Evolutionary conservation across 352 stramenopile species (phyloP).

Genomic region (Globisporangium camurandrum): DNA sequence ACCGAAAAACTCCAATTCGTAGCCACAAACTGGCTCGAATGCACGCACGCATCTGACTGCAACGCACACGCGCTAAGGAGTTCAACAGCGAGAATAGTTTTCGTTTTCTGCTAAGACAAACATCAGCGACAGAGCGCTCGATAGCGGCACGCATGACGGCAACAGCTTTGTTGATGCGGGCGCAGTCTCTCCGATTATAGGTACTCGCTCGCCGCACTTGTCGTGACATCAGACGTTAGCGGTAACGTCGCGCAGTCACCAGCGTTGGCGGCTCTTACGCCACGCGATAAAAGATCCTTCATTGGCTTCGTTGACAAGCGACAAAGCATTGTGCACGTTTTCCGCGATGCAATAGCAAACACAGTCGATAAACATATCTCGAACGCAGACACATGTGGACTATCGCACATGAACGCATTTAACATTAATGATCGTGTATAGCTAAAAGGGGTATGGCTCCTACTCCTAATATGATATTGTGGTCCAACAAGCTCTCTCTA

Average conservation of each 20-base stretch:
- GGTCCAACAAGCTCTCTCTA: neutral
- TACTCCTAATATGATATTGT: neutral
- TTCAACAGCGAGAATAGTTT: neutral
- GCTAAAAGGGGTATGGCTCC: neutral
- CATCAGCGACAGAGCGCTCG: neutral
- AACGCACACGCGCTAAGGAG: neutral
- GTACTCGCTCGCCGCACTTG: neutral
- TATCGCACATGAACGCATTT: slow-evolving; percentile 50
- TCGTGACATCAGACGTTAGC: neutral
- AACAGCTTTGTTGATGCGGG: neutral
- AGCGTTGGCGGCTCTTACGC: neutral
- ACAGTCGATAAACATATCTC: slow-evolving; percentile 10
- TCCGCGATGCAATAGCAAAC: slow-evolving; percentile 12
- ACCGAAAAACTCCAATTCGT: neutral
- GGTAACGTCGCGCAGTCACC: neutral
- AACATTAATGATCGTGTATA: slow-evolving; percentile 30
- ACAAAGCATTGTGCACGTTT: neutral
- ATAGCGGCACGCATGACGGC: neutral
- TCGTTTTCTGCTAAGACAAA: too few species aligned
- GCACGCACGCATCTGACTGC: neutral
- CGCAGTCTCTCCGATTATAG: neutral
- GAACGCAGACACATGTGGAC: slow-evolving; percentile 9
- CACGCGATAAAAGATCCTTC: neutral
- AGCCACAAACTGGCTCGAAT: neutral
- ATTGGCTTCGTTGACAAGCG: neutral